These are phyloP conservation scores for Mucuna pruriens DNA, from an alignment of 306 rosid genomes.

Conservation along the genomic window DNA sequence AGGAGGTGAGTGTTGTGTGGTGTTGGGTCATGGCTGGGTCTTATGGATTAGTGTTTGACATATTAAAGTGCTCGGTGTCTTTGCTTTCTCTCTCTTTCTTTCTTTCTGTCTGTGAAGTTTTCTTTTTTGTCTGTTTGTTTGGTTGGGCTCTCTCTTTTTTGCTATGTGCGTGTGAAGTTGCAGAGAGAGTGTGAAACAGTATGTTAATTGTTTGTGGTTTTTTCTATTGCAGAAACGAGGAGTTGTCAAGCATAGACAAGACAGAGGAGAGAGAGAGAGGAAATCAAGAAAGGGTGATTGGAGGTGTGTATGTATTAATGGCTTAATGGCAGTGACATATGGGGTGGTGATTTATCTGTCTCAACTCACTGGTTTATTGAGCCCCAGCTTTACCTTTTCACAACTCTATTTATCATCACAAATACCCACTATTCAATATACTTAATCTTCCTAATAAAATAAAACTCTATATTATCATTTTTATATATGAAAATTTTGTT, in stretches of 20 bases:
- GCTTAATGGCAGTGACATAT: constrained; percentile 7
- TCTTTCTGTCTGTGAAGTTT: constrained; percentile 3
- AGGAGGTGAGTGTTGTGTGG: neutral
- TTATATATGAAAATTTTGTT: too few relatives aligned
- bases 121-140: constrained; percentile 41
- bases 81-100: neutral
- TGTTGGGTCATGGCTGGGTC: constrained; percentile 47
- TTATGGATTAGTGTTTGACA: constrained; percentile 44
- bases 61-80: neutral
- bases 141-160: neutral
- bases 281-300: neutral
- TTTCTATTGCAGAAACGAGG: constrained; percentile 23
- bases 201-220: neutral
- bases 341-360: constrained; percentile 25
- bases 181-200: constrained; percentile 33
- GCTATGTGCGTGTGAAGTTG: constrained; percentile 7
- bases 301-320: neutral
- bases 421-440: too few relatives aligned
- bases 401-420: neutral
- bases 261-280: neutral
- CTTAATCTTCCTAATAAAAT: too few relatives aligned
- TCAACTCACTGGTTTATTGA: neutral
- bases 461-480: too few relatives aligned
- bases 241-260: constrained; percentile 38
- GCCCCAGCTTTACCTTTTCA: neutral